Conservation (phyloP, 169 alveolate genomes). For the Toxoplasma gondii region DNA sequence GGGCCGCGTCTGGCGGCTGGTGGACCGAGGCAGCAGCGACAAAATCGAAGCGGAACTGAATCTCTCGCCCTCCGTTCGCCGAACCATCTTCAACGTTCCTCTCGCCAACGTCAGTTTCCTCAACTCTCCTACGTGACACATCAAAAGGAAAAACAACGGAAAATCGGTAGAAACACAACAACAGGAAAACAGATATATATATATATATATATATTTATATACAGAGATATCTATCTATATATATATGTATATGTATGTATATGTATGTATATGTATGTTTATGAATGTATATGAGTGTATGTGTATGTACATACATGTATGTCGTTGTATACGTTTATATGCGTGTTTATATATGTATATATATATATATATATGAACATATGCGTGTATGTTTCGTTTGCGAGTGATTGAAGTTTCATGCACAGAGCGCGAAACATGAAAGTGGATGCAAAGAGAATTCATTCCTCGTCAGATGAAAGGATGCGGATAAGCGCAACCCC, state of each 20-base stretch:
- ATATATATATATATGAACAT: no score
- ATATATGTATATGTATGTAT: no score
- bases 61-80: background rate
- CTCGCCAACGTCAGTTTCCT: background rate
- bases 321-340: background rate
- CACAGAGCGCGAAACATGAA: no score
- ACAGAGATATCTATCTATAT: background rate
- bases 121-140: no score
- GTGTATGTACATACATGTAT: background rate
- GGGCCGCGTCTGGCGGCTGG: constrained; percentile 34
- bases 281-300: background rate
- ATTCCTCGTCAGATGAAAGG: no score
- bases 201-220: no score
- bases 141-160: no score
- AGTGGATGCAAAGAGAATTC: no score
- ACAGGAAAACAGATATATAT: background rate
- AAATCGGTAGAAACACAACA: background rate
- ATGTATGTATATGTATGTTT: background rate
- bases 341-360: background rate
- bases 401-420: no score
- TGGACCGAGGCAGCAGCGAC: constrained; percentile 33
- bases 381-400: no score
- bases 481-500: no score
- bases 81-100: background rate
- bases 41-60: background rate